These are phyloP conservation scores for Chondrostereum purpureum DNA, from an alignment of 1,284 basidiomycete genomes.

Conservation along the genomic window DNA sequence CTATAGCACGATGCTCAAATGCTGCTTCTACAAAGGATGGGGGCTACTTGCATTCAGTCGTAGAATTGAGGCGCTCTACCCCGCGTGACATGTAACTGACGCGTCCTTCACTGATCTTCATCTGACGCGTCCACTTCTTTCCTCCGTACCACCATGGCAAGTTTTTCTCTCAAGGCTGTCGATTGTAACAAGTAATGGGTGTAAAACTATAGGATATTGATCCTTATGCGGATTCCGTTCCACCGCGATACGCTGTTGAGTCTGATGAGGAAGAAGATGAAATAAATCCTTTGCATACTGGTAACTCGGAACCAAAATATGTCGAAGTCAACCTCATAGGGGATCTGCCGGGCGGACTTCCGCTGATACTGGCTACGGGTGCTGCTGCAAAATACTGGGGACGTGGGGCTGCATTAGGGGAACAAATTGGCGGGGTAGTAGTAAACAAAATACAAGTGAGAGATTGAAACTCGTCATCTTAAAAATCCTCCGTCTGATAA, in stretches of 20 bases:
- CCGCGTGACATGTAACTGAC: too few relatives aligned
- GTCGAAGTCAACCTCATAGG: constrained; percentile 35
- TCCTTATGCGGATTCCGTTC: constrained; percentile 46
- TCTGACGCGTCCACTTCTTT: too few relatives aligned
- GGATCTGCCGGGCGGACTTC: constrained; percentile 17
- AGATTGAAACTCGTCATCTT: too few relatives aligned
- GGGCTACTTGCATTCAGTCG: too few relatives aligned
- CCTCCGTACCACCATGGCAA: background rate
- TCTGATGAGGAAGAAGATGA: constrained; percentile 66
- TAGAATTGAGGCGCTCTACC: too few relatives aligned
- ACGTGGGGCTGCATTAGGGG: constrained; percentile 39
- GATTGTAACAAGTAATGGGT: background rate
- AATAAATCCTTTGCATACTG: constrained; percentile 33
- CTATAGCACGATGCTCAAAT: too few relatives aligned
- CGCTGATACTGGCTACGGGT: constrained; percentile 40
- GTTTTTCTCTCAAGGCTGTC: background rate
- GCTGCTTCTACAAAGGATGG: too few relatives aligned
- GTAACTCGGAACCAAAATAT: background rate
- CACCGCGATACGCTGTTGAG: constrained; percentile 56
- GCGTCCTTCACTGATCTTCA: background rate
- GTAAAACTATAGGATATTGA: constrained; percentile 23
- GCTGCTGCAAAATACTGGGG: constrained; percentile 46
- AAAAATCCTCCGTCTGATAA: background rate
- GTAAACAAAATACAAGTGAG: constrained; percentile 43
- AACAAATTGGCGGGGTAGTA: constrained; percentile 40